Percentiles rank a stretch among this genome's conserved stretches.
Conservation (phyloP, 352 stramenopile species). For the Pythium insidiosum region DNA sequence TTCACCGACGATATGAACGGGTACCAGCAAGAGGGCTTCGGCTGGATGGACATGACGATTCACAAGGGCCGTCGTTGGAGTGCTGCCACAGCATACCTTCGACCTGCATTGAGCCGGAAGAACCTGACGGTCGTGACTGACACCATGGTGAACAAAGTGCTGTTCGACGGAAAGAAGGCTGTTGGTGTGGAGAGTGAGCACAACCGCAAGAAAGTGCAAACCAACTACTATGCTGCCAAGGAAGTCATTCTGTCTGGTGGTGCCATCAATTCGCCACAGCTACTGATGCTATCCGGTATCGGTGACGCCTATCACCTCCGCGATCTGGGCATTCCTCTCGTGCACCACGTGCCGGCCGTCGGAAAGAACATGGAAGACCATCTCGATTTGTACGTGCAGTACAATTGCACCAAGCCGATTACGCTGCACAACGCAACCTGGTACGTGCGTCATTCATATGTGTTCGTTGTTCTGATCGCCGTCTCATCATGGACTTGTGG, state of each 20-base stretch:
- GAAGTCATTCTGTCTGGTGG: conserved; percentile 85
- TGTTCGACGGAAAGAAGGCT: conserved; percentile 76
- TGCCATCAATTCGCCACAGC: conserved; percentile 84
- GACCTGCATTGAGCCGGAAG: conserved; percentile 46
- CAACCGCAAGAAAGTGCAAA: conserved; percentile 42
- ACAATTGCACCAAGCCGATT: conserved; percentile 83
- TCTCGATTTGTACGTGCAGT: conserved; percentile 86
- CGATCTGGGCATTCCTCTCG: conserved; percentile 59
- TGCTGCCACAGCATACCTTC: conserved; percentile 66
- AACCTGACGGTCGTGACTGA: conserved; percentile 78
- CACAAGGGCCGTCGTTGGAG: conserved; percentile 78
- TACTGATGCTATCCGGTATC: conserved; percentile 86
- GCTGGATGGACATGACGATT: conserved; percentile 88
- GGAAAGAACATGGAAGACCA: conserved; percentile 88
- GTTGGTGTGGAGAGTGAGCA: conserved; percentile 67
- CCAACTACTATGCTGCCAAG: conserved; percentile 59
- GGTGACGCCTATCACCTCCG: conserved; percentile 69
- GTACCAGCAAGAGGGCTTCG: conserved; percentile 85
- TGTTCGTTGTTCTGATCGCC: not conserved
- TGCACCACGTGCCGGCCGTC: conserved; percentile 72
- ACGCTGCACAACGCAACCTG: conserved; percentile 87
- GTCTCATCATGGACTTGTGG: not conserved
- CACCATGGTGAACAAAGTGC: conserved; percentile 76
- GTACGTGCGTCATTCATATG: conserved; percentile 10
- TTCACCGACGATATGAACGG: conserved; percentile 89